phyloP scores from a whole-genome alignment of 257 asterid species.

The Asclepias syriaca region DNA sequence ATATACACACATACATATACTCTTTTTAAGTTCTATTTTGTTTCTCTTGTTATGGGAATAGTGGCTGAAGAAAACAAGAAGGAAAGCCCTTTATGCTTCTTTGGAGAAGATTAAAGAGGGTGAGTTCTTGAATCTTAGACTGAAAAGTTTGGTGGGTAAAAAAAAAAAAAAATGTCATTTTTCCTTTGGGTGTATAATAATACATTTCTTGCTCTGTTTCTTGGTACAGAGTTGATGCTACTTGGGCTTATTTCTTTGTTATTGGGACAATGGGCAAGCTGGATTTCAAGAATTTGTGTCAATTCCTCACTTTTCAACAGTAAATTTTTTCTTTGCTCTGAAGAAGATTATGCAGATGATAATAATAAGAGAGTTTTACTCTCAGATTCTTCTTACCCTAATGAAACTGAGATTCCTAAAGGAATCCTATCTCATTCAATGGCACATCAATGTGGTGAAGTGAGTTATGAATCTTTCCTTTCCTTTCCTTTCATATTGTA shows the following conservation, averaged over 20 bases:
- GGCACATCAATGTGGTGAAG: constrained; percentile 70
- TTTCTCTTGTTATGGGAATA: constrained; percentile 17
- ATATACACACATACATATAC: too few species aligned
- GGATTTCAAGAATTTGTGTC: constrained; percentile 78
- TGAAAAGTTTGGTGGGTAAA: neutral
- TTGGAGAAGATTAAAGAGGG: constrained; percentile 86
- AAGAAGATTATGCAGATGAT: constrained; percentile 43
- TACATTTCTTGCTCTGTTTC: neutral
- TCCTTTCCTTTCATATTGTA: neutral
- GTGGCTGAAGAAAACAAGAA: constrained; percentile 90
- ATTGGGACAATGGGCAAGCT: constrained; percentile 85
- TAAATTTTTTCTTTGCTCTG: constrained; percentile 67
- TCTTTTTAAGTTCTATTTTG: too few species aligned
- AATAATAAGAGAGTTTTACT: constrained; percentile 24
- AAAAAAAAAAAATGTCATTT: neutral
- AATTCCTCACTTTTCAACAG: constrained; percentile 72
- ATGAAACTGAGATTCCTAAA: constrained; percentile 40
- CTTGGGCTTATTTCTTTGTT: constrained; percentile 84
- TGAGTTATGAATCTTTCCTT: constrained; percentile 43
- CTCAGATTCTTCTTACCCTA: constrained; percentile 24
- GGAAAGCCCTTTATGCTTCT: constrained; percentile 80
- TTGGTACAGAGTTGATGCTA: constrained; percentile 69
- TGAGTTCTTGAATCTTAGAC: constrained; percentile 7
- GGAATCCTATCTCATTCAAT: constrained; percentile 20
- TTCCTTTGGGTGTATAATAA: neutral